Evolutionary conservation across 2,329 filamentous ascomycete species (phyloP), one percentile per base, ranked within the genome.

Genomic region (Aspergillus sp.): DNA sequence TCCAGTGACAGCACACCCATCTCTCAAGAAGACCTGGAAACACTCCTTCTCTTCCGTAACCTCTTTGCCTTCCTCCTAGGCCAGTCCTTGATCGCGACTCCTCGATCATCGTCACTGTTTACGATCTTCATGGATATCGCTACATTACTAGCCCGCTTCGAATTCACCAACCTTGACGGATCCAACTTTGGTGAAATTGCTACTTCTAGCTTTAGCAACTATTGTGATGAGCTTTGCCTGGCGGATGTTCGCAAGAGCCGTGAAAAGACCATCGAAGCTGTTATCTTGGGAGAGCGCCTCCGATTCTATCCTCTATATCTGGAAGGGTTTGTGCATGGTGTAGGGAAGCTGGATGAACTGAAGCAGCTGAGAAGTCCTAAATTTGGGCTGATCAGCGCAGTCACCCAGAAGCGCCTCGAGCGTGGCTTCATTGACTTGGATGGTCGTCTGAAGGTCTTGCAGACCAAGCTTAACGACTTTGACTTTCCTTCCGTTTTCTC

Each of bases 401-500:
- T 84, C 61, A 96, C 93, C 0, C 84, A 86, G 46, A 89, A 91
- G 65, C 86, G 90, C n/a, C 79, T 98, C 7, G 91, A 95, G 68
- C 86, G 91, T 60, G 89, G 92, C 1, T 86, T 90, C 50, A 82
- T 96, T 65, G 92, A 96, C 67, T 80, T 98, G 3, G 82, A 89
- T 35, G 87, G 85, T 60, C 86, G 91, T 19, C 84, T 91, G 58
- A 83, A 86, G 60, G 87, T 83, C 53, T 85, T 92, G 63, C 88
- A 90, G 62, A 77, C 80, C 33, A 88, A 90, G 44, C 79, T 98
- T n/a, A 86, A 90, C 57, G 86, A 91, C 60, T 98, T 98, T 65
- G 91, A 97, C 33, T 97, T 96, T 66, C 92, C 93, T 0, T 90
- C 90, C 0, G 79, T 98, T 5, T 98, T 96, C 70, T 86, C 91